phyloP scores from a whole-genome alignment of 768 basidiomycete species.

The Lactarius akahatsu region DNA sequence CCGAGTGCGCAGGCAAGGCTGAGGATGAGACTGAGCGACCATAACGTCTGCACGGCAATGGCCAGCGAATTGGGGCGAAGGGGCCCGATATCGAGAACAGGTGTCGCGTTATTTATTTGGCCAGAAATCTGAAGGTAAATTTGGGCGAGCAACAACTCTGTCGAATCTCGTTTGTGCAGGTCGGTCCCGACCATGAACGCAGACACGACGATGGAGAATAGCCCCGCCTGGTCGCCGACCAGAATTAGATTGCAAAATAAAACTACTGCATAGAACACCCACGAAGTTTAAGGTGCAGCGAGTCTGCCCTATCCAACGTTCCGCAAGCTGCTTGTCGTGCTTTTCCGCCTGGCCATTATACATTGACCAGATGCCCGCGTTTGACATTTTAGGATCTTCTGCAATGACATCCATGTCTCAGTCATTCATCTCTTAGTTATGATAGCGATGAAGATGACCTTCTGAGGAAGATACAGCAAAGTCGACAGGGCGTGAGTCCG shows the following conservation, averaged over 20 bases:
- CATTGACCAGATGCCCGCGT: conserved; percentile 15
- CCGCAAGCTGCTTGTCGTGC: conserved; percentile 9
- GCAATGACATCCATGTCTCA: not conserved
- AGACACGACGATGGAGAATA: conserved; percentile 17
- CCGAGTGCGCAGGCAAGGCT: conserved; percentile 17
- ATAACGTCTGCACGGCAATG: conserved; percentile 16
- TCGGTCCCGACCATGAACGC: conserved; percentile 8
- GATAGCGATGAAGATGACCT: not conserved
- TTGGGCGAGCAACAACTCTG: conserved; percentile 13
- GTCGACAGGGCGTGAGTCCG: not conserved
- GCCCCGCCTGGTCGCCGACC: conserved; percentile 3
- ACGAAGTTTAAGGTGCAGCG: conserved; percentile 13
- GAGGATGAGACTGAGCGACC: conserved; percentile 21
- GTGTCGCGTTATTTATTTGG: too few species aligned
- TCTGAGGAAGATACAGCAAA: not conserved
- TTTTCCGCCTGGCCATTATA: conserved; percentile 9
- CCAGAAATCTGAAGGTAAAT: conserved; percentile 17
- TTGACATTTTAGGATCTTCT: conserved; percentile 9
- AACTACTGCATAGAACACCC: not conserved
- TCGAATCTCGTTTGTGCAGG: not conserved
- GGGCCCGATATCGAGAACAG: not conserved
- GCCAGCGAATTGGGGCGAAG: not conserved
- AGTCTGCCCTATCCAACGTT: conserved; percentile 13
- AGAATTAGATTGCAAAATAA: not conserved
- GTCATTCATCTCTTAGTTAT: not conserved